These are phyloP conservation scores for Trichophyton verrucosum DNA, from an alignment of 2,329 filamentous ascomycete genomes.

Conservation along the genomic window DNA sequence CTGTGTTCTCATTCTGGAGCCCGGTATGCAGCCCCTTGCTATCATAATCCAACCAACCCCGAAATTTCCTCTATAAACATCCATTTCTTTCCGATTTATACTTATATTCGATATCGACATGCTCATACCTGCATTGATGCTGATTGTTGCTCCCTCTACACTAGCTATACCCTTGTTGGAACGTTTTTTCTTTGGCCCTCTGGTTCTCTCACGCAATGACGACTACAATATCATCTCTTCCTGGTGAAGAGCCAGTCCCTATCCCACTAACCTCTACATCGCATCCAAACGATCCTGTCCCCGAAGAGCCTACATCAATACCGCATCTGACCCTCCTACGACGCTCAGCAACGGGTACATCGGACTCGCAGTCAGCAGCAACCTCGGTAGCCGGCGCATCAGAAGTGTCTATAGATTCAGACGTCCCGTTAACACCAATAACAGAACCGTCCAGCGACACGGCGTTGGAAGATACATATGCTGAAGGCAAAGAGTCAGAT, in stretches of 20 bases:
- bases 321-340: constrained; percentile 27
- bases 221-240: background rate
- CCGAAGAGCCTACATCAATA: constrained; percentile 33
- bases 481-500: constrained; percentile 7
- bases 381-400: constrained; percentile 21
- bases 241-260: background rate
- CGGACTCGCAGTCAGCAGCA: constrained; percentile 21
- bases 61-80: background rate
- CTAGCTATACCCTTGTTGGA: background rate
- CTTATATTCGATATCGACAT: background rate
- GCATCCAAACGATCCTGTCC: constrained; percentile 37
- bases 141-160: background rate
- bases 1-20: background rate
- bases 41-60: background rate
- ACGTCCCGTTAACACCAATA: constrained; percentile 29
- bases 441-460: constrained; percentile 27
- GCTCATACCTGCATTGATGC: background rate
- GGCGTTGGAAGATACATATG: constrained; percentile 18
- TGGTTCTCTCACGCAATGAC: background rate
- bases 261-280: constrained; percentile 30
- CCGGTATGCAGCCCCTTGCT: background rate
- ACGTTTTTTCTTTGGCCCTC: too few relatives aligned
- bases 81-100: background rate
- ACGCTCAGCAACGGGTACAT: constrained; percentile 17
- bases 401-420: constrained; percentile 23